Conservation (phyloP, 2,329 filamentous ascomycete genomes). For the Ascochyta fabae region DNA sequence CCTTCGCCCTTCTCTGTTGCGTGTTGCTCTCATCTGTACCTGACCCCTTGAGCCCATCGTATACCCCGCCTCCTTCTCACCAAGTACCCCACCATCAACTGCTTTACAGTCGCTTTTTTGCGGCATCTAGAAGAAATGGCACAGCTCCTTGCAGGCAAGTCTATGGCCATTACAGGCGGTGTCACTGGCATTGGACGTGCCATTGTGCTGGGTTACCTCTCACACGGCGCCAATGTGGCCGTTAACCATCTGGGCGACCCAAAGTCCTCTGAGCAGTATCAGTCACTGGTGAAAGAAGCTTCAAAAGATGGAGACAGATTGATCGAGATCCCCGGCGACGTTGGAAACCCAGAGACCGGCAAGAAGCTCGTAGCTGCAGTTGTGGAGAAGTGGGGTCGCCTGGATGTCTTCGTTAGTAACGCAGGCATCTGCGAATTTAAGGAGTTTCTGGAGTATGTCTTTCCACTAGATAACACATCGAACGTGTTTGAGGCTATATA, state of each 20-base stretch:
- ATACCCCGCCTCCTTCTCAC: constrained; percentile 3
- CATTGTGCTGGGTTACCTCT: constrained; percentile 79
- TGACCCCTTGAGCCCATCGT: constrained; percentile 3
- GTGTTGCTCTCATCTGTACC: background rate
- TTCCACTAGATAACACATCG: background rate
- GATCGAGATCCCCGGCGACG: constrained; percentile 76
- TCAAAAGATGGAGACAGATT: constrained; percentile 49
- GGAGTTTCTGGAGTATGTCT: constrained; percentile 74
- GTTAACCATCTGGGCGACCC: constrained; percentile 76
- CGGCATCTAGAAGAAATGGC: constrained; percentile 8
- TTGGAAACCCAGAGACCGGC: constrained; percentile 76
- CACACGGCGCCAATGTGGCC: constrained; percentile 78
- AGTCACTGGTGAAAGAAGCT: constrained; percentile 56
- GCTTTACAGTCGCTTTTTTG: constrained; percentile 11
- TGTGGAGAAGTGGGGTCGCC: constrained; percentile 63
- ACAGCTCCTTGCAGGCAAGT: constrained; percentile 72
- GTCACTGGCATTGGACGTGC: constrained; percentile 87
- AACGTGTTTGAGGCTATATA: background rate
- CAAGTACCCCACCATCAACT: constrained; percentile 9
- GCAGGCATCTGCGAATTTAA: constrained; percentile 88
- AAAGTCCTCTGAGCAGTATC: constrained; percentile 56
- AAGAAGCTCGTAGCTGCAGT: constrained; percentile 69
- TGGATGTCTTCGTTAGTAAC: constrained; percentile 81
- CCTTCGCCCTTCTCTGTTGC: background rate
- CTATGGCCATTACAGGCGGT: constrained; percentile 85